phyloP scores from a whole-genome alignment of 768 basidiomycete species.

The Tricholoma furcatifolium region DNA sequence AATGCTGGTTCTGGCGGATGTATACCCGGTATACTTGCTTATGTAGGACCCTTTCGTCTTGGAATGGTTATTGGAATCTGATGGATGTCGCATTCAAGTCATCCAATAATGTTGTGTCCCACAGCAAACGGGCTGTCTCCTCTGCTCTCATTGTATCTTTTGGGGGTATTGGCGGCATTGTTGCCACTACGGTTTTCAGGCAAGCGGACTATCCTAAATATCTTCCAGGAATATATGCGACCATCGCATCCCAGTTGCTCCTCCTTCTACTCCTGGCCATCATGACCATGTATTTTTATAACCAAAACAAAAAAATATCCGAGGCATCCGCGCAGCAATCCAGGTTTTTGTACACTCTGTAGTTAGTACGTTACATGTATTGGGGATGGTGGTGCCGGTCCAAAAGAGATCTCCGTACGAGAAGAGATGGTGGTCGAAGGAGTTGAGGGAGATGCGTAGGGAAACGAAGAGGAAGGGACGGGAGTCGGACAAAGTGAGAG shows the following conservation, averaged over 20 bases:
- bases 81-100: slow-evolving; percentile 27
- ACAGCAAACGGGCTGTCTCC: slow-evolving; percentile 48
- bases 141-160: slow-evolving; percentile 48
- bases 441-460: too few relatives aligned
- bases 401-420: not conserved
- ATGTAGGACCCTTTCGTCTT: slow-evolving; percentile 32
- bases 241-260: slow-evolving; percentile 42
- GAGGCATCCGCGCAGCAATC: slow-evolving; percentile 28
- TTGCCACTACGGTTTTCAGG: slow-evolving; percentile 47
- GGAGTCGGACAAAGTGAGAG: not conserved
- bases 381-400: not conserved
- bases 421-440: too few relatives aligned
- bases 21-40: slow-evolving; percentile 48
- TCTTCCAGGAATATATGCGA: slow-evolving; percentile 45
- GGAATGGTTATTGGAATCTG: not conserved
- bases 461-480: not conserved
- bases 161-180: slow-evolving; percentile 46
- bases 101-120: slow-evolving; percentile 48
- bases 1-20: slow-evolving; percentile 45
- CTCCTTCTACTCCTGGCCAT: slow-evolving; percentile 38
- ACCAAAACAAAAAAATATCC: slow-evolving; percentile 30
- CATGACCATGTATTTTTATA: slow-evolving; percentile 37
- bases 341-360: slow-evolving; percentile 44
- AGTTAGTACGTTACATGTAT: too few relatives aligned
- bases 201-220: slow-evolving; percentile 45